These are phyloP conservation scores for Backusella liffmaniae DNA, from an alignment of 192 early-diverging fungal genomes.

Conservation along the genomic window DNA sequence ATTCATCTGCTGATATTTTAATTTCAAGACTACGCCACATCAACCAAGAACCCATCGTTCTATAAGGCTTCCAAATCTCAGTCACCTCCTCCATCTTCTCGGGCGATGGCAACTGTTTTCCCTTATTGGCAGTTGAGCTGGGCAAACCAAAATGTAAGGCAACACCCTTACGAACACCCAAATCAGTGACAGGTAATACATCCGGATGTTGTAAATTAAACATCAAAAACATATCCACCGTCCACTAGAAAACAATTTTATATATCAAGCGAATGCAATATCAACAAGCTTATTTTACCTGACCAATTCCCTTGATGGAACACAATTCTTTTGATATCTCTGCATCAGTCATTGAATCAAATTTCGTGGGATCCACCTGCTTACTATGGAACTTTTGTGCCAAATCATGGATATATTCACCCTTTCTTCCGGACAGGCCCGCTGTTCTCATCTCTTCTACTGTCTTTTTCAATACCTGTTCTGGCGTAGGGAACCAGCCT, in stretches of 20 bases:
- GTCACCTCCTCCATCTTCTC: slow-evolving; percentile 55
- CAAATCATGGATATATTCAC: slow-evolving; percentile 66
- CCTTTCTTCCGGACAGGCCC: slow-evolving; percentile 51
- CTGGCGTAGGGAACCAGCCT: slow-evolving; percentile 53
- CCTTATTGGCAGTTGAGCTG: neutral
- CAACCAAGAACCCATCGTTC: slow-evolving; percentile 61
- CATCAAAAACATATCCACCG: slow-evolving; percentile 69
- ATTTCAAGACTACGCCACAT: slow-evolving; percentile 54
- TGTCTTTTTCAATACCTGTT: slow-evolving; percentile 35
- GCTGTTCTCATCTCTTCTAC: slow-evolving; percentile 30
- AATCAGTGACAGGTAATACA: slow-evolving; percentile 65
- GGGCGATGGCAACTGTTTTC: slow-evolving; percentile 23
- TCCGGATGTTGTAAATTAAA: slow-evolving; percentile 69
- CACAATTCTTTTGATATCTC: slow-evolving; percentile 52
- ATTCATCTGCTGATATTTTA: neutral
- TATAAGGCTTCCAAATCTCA: slow-evolving; percentile 62
- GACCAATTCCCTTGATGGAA: slow-evolving; percentile 65
- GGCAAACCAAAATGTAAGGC: slow-evolving; percentile 56
- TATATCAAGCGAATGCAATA: too few species aligned
- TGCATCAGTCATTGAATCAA: slow-evolving; percentile 54
- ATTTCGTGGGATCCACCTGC: slow-evolving; percentile 41
- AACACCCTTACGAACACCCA: slow-evolving; percentile 65
- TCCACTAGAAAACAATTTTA: slow-evolving; percentile 42
- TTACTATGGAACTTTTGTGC: slow-evolving; percentile 57
- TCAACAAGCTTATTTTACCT: slow-evolving; percentile 18